Base-by-base conservation (phyloP, 257 asterid genomes). In the Cynanchum wilfordii region DNA sequence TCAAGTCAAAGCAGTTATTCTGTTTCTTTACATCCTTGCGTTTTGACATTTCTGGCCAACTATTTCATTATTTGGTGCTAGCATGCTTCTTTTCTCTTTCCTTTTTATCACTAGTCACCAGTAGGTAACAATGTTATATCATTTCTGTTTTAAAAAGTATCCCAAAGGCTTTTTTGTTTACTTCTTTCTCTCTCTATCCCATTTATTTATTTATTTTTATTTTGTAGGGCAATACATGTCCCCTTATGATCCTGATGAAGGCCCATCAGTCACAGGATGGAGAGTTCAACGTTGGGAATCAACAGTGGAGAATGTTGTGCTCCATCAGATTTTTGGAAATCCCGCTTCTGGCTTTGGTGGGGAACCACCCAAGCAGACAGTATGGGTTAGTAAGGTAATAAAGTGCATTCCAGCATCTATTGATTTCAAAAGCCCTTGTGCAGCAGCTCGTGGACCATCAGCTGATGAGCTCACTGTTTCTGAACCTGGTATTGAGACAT, bases 231-330 rank as follows among this genome's bases (percentile, higher is more conserved):
- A 95, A 76, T 95, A 95, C 86, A 95, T 95, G 99, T 95, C 99
- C 63, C 99, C 99, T 55, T 90, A 95, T 72, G 99, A 95, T 87
- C 99, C 97, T 54, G 99, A 95, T 57, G 99, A 95, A 87, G 99
- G 99, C 50, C 98, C 99, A 75, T 92, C 99, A 68, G 84, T 95
- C 62, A 95, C 91, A 20, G 99, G 99, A 74, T 95, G 98, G 99
- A 89, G 99, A 86, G 96, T 95, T 75, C 99, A 92, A 79, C 92
- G 99, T 33, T 95, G 99, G 99, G 99, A 95, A 77, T 92, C 99
- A 63, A 85, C 99, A 49, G 92, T 92, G 55, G 96, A 95, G 88
- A 84, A 90, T 82, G 99, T 95, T 76, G 99, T 95, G 76, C 91
- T 95, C 79, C 98, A 95, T 87, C 98, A 84, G 76, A 90, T 95